Percentiles rank a stretch among this genome's conserved stretches.
phyloP scores from a whole-genome alignment of 768 basidiomycete species.

The Galerina sulciceps region DNA sequence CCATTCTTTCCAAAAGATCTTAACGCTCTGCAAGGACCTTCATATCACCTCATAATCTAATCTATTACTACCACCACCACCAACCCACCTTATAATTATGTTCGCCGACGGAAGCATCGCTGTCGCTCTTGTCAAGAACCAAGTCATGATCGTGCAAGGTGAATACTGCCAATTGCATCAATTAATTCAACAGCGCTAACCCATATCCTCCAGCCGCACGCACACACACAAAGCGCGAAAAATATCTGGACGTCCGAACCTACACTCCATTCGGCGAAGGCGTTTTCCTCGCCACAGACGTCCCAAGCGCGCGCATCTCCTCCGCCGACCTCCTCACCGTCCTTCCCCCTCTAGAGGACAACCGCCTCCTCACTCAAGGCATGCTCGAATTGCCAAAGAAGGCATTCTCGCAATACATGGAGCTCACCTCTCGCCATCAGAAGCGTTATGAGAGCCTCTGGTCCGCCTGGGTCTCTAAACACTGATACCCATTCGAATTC shows the following conservation, averaged over 20 bases:
- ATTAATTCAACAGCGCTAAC: background rate
- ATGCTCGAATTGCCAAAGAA: slow-evolving; percentile 69
- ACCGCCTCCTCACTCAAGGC: slow-evolving; percentile 38
- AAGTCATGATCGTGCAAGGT: slow-evolving; percentile 75
- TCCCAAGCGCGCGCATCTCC: slow-evolving; percentile 66
- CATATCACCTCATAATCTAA: background rate
- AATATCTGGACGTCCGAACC: slow-evolving; percentile 67
- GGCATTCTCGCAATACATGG: slow-evolving; percentile 61
- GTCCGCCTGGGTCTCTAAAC: slow-evolving; percentile 46
- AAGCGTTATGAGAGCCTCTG: slow-evolving; percentile 64
- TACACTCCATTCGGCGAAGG: slow-evolving; percentile 68
- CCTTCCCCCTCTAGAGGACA: slow-evolving; percentile 47
- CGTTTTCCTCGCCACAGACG: slow-evolving; percentile 63
- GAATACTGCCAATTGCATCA: slow-evolving; percentile 8
- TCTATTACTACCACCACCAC: background rate
- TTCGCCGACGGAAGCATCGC: slow-evolving; percentile 66
- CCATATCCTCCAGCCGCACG: slow-evolving; percentile 49
- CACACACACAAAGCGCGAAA: slow-evolving; percentile 57
- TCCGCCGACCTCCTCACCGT: slow-evolving; percentile 62
- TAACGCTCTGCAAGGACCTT: background rate
- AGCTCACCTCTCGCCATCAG: slow-evolving; percentile 55
- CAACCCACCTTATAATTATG: slow-evolving; percentile 20
- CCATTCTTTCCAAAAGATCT: slow-evolving; percentile 20
- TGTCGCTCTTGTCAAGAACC: slow-evolving; percentile 69
- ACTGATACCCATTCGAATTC: slow-evolving; percentile 12